phyloP scores from a whole-genome alignment of 2,329 filamentous ascomycete genomes.

The Aspergillus sp. region DNA sequence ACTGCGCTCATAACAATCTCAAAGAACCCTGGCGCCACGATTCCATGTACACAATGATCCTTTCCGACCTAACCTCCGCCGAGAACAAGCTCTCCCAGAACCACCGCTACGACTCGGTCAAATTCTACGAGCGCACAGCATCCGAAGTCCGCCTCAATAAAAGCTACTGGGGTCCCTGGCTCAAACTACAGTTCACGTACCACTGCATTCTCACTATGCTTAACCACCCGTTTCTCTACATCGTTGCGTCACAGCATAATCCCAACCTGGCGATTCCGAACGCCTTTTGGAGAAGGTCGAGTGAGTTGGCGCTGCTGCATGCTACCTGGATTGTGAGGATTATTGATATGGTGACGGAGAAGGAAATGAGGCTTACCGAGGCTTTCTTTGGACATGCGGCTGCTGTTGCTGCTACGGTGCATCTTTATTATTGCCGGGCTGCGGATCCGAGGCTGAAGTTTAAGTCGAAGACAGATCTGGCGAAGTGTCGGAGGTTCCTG shows the following conservation, averaged over 20 bases:
- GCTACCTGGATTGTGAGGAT: slow-evolving; percentile 50
- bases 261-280: slow-evolving; percentile 48
- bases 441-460: slow-evolving; percentile 44
- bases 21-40: slow-evolving; percentile 49
- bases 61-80: slow-evolving; percentile 47
- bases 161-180: slow-evolving; percentile 48
- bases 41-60: slow-evolving; percentile 46
- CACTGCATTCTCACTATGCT: slow-evolving; percentile 47
- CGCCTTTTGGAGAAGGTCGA: slow-evolving; percentile 49
- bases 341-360: slow-evolving; percentile 50
- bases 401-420: slow-evolving; percentile 48
- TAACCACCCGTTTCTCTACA: slow-evolving; percentile 51
- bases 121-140: slow-evolving; percentile 45
- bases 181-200: slow-evolving; percentile 50
- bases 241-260: slow-evolving; percentile 47
- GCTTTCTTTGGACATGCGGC: slow-evolving; percentile 49
- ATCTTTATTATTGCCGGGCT: slow-evolving; percentile 49
- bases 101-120: slow-evolving; percentile 48
- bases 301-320: slow-evolving; percentile 46
- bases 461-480: slow-evolving; percentile 48
- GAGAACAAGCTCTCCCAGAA: slow-evolving; percentile 43
- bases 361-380: slow-evolving; percentile 44
- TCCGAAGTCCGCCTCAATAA: slow-evolving; percentile 42
- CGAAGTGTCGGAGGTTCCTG: slow-evolving; percentile 45
- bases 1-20: slow-evolving; percentile 43